Evolutionary conservation across 768 basidiomycete genomes (phyloP).

Genomic region (Tricholoma bakamatsutake): DNA sequence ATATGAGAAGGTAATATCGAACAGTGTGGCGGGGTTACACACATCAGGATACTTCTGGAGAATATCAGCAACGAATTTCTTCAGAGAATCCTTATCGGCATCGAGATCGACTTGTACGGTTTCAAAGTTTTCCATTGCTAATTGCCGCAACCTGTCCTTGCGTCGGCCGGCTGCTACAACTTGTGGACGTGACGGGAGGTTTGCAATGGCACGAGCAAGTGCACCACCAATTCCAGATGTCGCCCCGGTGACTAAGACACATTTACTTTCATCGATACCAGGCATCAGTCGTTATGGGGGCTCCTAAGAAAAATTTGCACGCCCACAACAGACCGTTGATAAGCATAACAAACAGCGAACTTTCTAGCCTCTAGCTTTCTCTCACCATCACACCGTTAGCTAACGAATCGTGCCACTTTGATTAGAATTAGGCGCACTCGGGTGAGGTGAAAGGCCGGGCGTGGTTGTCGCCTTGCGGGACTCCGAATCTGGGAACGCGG

Average conservation of each 20-base stretch:
- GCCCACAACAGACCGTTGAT: neutral
- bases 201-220: conserved; percentile 44
- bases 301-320: neutral
- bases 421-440: no score
- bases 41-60: conserved; percentile 46
- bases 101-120: conserved; percentile 40
- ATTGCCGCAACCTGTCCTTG: conserved; percentile 46
- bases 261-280: conserved; percentile 15
- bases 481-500: no score
- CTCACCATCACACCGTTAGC: no score
- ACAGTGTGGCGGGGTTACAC: conserved; percentile 7
- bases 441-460: no score
- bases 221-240: conserved; percentile 34
- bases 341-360: neutral
- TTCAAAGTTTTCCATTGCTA: conserved; percentile 34
- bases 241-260: conserved; percentile 16
- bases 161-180: conserved; percentile 50
- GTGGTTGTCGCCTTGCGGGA: no score
- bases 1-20: neutral
- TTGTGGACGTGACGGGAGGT: conserved; percentile 39
- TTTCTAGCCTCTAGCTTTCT: no score
- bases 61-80: conserved; percentile 34
- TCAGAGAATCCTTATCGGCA: conserved; percentile 30
- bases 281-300: neutral
- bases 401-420: no score